Conservation (phyloP, 2,329 filamentous ascomycete species). For the Sporothrix pseudoabietina region DNA sequence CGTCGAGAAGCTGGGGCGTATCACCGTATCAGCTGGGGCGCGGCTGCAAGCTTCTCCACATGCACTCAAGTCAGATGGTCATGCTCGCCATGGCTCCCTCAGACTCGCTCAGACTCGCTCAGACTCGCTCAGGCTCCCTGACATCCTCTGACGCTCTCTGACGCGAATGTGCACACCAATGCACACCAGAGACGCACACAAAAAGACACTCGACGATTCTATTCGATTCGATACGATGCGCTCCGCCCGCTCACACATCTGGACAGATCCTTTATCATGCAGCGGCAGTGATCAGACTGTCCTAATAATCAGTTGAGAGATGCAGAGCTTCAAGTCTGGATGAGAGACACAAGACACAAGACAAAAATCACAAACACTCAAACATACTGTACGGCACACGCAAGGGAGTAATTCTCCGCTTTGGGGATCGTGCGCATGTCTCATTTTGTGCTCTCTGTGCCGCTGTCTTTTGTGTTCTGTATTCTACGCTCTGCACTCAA, state of each 20-base stretch:
- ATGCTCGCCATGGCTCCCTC: not conserved
- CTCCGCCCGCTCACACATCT: not conserved
- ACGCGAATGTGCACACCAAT: not conserved
- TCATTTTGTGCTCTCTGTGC: not conserved
- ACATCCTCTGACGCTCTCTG: slow-evolving; percentile 2
- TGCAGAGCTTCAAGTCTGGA: too few species aligned
- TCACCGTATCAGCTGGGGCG: slow-evolving; percentile 10
- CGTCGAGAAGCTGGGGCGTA: not conserved
- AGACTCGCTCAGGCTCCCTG: not conserved
- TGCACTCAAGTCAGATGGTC: slow-evolving; percentile 5
- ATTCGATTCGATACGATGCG: not conserved
- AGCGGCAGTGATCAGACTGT: not conserved
- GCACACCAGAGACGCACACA: not conserved
- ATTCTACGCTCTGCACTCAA: not conserved
- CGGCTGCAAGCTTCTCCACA: slow-evolving; percentile 9
- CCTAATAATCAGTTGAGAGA: too few species aligned
- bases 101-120: not conserved
- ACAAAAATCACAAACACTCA: not conserved
- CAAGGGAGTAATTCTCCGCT: slow-evolving; percentile 10
- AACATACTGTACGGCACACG: not conserved
- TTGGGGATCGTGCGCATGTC: slow-evolving; percentile 8
- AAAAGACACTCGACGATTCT: not conserved
- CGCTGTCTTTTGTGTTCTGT: not conserved
- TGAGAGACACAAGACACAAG: not conserved
- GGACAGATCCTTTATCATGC: not conserved